Percentiles rank a stretch among this genome's conserved stretches.
Evolutionary conservation across 2,329 filamentous ascomycete genomes (phyloP).

Genomic region (Fusarium duplospermum): DNA sequence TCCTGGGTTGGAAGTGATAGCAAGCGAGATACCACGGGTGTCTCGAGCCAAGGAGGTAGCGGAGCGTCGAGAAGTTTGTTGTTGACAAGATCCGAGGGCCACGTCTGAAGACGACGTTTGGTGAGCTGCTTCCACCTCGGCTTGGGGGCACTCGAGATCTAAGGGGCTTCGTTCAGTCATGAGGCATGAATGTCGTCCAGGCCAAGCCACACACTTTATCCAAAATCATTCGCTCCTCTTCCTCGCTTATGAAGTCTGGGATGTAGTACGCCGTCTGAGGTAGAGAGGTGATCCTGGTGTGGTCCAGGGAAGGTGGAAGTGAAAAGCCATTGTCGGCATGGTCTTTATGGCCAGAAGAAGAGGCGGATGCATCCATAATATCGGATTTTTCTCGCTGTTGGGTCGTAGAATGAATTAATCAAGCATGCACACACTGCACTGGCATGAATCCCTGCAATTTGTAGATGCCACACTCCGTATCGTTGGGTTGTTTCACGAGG

Average conservation of each 20-base stretch:
- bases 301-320: conserved; percentile 63
- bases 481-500: conserved; percentile 11
- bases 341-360: conserved; percentile 1
- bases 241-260: conserved; percentile 80
- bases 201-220: conserved; percentile 68
- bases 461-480: background rate
- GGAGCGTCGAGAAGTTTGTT: conserved; percentile 80
- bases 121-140: conserved; percentile 88
- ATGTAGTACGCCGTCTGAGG: conserved; percentile 84
- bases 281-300: conserved; percentile 64
- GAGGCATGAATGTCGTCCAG: background rate
- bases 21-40: conserved; percentile 74
- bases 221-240: conserved; percentile 79
- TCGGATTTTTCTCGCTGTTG: background rate
- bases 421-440: background rate
- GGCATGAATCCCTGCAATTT: conserved; percentile 4
- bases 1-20: conserved; percentile 59
- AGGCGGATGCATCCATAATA: conserved; percentile 27
- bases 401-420: background rate
- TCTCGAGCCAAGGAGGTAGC: conserved; percentile 79
- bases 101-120: conserved; percentile 90
- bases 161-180: conserved; percentile 31
- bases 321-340: conserved; percentile 28
- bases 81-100: conserved; percentile 84
- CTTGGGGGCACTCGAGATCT: conserved; percentile 73